Evolutionary conservation across 371 early-diverging fungal genomes (phyloP), one percentile per base, ranked within the genome.

Genomic region (Mortierella polycephala): DNA sequence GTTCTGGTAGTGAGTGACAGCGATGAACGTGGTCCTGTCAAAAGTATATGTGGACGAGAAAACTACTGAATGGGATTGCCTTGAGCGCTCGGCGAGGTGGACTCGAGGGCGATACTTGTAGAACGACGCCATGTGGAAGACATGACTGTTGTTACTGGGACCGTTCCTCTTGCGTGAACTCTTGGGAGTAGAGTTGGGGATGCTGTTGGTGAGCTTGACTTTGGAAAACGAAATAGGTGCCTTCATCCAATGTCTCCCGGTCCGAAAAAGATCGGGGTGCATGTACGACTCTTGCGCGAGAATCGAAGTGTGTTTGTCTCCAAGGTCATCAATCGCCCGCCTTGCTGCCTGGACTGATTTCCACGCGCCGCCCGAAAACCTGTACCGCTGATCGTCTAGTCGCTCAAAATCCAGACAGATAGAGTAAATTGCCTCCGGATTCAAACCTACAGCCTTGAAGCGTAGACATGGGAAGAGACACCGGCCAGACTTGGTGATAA

Each of bases 1-100:
- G 71, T 85, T 88, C 56, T 88, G 88, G 55, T 88, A 88, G 59
- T 88, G 88, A 40, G 88, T 87, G 9, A 88, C 86, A 20, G 87
- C 88, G 10, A 87, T 67, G 57, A 88, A 88, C 4, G 44, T 52
- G 1, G 86, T 84, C 41, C 72, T 69, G 7, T 84, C 71, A 47
- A 81, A 87, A 2, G 64, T 52, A 49, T 68, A 83, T 7, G 69
- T 67, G 0, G 55, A 53, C 16, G 69, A 70, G 14, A 46, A 44
- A 42, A 62, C 14, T 1, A 63, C 42, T 9, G 37, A n/a, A 18
- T 58, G 37, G 6, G 45, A 64, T 21, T 57, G 53, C 10, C 20
- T 47, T 9, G 54, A 44, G 46, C 82, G 75, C 50, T 77, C 64
- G 50, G 84, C 67, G 10, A 87, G 67, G 46, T 83, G 77, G 2